phyloP scores from a whole-genome alignment of 768 basidiomycete species.

The Paxillus rubicundulus region DNA sequence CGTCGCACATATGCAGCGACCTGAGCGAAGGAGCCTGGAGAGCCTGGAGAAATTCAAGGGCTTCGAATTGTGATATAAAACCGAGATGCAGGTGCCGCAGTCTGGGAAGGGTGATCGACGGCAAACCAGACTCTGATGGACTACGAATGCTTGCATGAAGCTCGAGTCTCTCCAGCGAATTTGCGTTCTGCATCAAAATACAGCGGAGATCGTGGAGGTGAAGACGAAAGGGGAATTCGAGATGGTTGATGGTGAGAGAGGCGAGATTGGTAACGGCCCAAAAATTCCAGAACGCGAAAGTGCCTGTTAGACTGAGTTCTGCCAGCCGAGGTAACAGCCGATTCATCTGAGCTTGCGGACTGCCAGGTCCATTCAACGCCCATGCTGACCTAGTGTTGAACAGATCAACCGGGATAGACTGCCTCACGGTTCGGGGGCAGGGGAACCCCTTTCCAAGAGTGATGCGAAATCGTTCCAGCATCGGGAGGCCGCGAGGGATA shows the following conservation, averaged over 20 bases:
- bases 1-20: conserved; percentile 1
- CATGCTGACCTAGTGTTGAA: conserved; percentile 1
- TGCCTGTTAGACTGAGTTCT: not conserved
- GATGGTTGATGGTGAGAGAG: conserved; percentile 4
- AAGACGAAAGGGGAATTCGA: not conserved
- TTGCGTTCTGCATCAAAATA: not conserved
- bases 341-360: too few relatives aligned
- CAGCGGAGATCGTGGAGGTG: not conserved
- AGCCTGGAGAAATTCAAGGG: not conserved
- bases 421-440: not conserved
- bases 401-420: not conserved
- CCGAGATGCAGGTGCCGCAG: conserved; percentile 3
- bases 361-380: not conserved
- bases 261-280: conserved; percentile 7
- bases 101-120: conserved; percentile 1
- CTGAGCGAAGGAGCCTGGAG: conserved; percentile 3
- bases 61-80: conserved; percentile 3
- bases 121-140: too few relatives aligned
- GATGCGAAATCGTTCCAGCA: conserved; percentile 6
- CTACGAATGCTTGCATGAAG: not conserved
- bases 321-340: not conserved
- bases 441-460: not conserved
- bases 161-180: conserved; percentile 5
- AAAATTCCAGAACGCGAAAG: not conserved
- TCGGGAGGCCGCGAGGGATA: not conserved